Conservation (phyloP, 345 rosid species). For the Geranium brycei region DNA sequence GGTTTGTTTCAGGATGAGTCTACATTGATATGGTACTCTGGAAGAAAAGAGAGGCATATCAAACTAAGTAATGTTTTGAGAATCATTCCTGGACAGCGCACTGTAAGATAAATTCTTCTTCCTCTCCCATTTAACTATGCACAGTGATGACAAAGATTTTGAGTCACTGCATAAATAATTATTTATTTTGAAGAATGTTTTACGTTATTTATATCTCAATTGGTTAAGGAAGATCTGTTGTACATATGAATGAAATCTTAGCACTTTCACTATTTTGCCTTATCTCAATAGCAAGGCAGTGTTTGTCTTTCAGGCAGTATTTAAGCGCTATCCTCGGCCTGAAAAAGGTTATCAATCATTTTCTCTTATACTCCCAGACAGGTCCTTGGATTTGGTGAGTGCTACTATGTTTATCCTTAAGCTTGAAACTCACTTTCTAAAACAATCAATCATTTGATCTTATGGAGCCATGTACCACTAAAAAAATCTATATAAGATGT, state of each 20-base stretch:
- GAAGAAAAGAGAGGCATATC: constrained; percentile 64
- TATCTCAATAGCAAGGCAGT: neutral
- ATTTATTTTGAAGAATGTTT: neutral
- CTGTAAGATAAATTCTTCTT: constrained; percentile 47
- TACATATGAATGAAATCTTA: neutral
- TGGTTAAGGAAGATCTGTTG: neutral
- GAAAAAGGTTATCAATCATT: constrained; percentile 98
- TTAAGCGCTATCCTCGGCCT: constrained; percentile 87
- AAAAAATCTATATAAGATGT: too few species aligned
- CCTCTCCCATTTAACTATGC: too few species aligned
- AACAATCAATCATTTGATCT: neutral
- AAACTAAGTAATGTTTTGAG: constrained; percentile 51
- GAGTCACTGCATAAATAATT: too few species aligned
- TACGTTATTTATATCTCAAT: neutral
- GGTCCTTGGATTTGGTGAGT: constrained; percentile 84
- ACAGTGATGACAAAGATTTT: too few species aligned
- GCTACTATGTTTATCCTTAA: constrained; percentile 1
- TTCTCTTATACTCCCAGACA: constrained; percentile 69
- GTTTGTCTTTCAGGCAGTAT: constrained; percentile 55
- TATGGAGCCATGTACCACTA: neutral
- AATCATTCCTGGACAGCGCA: constrained; percentile 89
- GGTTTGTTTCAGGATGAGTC: constrained; percentile 60
- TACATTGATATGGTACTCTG: constrained; percentile 82
- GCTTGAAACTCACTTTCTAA: neutral
- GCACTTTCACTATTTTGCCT: neutral